These are phyloP conservation scores for Microsporum audouinii DNA, from an alignment of 2,329 filamentous ascomycete genomes.

Conservation along the genomic window DNA sequence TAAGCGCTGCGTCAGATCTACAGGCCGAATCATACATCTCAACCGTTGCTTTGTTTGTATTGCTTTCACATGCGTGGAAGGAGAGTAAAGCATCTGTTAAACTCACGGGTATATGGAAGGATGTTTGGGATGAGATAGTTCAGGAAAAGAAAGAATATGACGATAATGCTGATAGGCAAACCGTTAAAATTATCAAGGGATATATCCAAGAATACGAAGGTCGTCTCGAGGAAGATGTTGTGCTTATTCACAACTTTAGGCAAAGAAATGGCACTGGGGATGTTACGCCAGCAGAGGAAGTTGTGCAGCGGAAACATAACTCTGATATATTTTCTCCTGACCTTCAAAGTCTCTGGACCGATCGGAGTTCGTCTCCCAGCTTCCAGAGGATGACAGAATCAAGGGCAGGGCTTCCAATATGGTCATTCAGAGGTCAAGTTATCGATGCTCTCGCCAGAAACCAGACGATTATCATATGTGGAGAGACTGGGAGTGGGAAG, in stretches of 20 bases:
- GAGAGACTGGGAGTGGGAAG: constrained; percentile 94
- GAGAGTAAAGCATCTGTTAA: constrained; percentile 77
- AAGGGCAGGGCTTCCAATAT: constrained; percentile 79
- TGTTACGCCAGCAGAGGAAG: neutral
- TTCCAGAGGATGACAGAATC: constrained; percentile 71
- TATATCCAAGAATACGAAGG: constrained; percentile 28
- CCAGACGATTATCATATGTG: constrained; percentile 85
- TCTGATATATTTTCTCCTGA: neutral
- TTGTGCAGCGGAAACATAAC: neutral
- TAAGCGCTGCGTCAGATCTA: constrained; percentile 61
- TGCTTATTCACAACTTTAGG: constrained; percentile 65
- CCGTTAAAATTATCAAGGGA: constrained; percentile 51
- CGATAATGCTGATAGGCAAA: constrained; percentile 58
- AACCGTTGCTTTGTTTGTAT: constrained; percentile 66
- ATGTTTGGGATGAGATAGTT: constrained; percentile 71
- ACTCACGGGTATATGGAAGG: constrained; percentile 68
- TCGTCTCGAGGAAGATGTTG: constrained; percentile 56
- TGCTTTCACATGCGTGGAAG: constrained; percentile 65
- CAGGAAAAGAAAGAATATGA: constrained; percentile 57
- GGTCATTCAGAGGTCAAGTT: constrained; percentile 67
- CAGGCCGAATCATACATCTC: constrained; percentile 84
- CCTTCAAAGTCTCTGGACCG: constrained; percentile 39
- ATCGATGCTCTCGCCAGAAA: constrained; percentile 64
- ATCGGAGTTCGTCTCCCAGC: constrained; percentile 39
- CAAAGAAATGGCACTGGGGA: constrained; percentile 30